Evolutionary conservation across 164 flowering plant genomes (phyloP), one percentile per base, ranked within the genome.

Genomic region (Annona cherimola): DNA sequence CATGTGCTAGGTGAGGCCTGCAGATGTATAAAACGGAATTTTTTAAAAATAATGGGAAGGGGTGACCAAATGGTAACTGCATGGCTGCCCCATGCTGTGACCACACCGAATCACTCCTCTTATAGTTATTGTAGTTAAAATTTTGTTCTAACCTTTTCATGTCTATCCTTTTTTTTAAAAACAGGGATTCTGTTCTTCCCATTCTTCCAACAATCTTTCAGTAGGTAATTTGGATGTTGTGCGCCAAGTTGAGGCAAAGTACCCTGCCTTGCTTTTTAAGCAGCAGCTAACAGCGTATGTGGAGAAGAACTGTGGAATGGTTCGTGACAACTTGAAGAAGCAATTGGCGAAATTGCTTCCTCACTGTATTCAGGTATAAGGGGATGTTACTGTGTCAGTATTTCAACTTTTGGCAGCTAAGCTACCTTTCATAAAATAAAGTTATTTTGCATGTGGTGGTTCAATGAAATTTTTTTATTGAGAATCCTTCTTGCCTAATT

Each of bases 231-330:
- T 88, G 65, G 90, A 89, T 43, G 87, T 86, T 64, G 89, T 91
- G 18, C 93, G 89, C 60, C 97, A 87, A 78, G 99, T 93, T 67
- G 98, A 96, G 77, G 99, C 98, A 3, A 96, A 96, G 75, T 93
- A 96, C 75, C 99, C 99, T 39, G 99, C 99, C 63, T 83, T 96
- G 81, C 95, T 96, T 76, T 96, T 96, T 82, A 96, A 93, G 86
- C 95, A 96, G 83, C 99, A 96, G 86, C 92, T 96, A 46, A 89
- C 98, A 16, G 99, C 99, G 11, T 96, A 91, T 77, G 95, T 96
- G 77, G 99, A 96, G 81, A 96, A 96, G 85, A 93, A 93, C n/a
- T 93, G 86, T 82, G 99, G 99, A 73, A 96, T 96, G 67, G 85
- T 91, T 64, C 87, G 97, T 60, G 99, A 96, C 77, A 93, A 96